Evolutionary conservation across 202 grass and related monocot genomes (phyloP).

Genomic region (Sporobolus alterniflorus): DNA sequence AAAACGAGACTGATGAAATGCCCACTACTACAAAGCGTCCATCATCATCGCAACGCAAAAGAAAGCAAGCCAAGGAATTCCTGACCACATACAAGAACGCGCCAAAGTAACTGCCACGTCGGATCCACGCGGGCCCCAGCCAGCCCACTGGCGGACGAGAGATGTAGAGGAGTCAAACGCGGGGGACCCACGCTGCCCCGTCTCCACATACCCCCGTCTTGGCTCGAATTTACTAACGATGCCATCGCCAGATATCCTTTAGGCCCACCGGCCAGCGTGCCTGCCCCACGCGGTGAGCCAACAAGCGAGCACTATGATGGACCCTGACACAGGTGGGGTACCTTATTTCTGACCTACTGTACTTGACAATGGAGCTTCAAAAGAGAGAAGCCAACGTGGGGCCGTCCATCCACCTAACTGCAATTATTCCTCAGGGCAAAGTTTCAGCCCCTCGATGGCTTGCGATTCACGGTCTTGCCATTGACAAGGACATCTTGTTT

Average conservation of each 20-base stretch:
- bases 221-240: neutral
- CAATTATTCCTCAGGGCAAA: slow-evolving; percentile 37
- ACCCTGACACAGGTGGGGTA: neutral
- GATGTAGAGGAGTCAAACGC: slow-evolving; percentile 15
- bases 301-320: neutral
- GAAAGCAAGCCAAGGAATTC: neutral
- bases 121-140: neutral
- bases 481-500: neutral
- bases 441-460: slow-evolving; percentile 29
- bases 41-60: slow-evolving; percentile 6
- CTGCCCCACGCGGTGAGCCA: neutral
- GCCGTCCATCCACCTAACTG: slow-evolving; percentile 41
- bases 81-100: neutral
- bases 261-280: neutral
- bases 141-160: slow-evolving; percentile 21
- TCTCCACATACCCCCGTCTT: neutral
- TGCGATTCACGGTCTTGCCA: slow-evolving; percentile 31
- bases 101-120: slow-evolving; percentile 3
- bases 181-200: neutral
- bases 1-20: neutral
- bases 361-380: neutral
- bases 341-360: fast-evolving
- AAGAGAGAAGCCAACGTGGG: neutral
- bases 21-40: neutral
- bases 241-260: neutral